A percentile compares a stretch with the other conserved stretches of the same genome.
Evolutionary conservation across 805 yeast species (phyloP).

Genomic region (Ogataea trehaloabstinens): DNA sequence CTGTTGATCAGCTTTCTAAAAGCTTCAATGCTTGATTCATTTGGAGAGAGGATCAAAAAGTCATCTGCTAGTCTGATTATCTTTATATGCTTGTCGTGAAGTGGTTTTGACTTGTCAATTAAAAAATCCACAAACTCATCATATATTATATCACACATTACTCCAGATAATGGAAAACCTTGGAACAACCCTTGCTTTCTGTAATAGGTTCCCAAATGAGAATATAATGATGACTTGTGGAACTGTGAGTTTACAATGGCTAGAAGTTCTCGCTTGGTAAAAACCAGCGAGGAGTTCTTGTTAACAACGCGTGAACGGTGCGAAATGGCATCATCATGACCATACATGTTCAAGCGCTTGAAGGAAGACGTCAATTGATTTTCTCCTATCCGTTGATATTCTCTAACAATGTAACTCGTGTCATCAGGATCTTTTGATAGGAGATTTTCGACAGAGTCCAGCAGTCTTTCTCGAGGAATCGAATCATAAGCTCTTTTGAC

Average conservation of each 20-base stretch:
- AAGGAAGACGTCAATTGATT: not conserved
- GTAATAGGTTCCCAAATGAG: conserved; percentile 36
- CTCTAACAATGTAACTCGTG: conserved; percentile 6
- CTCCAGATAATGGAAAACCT: conserved; percentile 75
- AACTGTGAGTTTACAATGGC: conserved; percentile 51
- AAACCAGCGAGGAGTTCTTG: conserved; percentile 16
- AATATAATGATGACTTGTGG: conserved; percentile 43
- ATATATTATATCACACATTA: conserved; percentile 71
- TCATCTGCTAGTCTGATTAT: conserved; percentile 80
- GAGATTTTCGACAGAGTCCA: conserved; percentile 12
- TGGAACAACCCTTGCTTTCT: conserved; percentile 76
- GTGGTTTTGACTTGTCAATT: conserved; percentile 16
- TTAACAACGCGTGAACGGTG: conserved; percentile 5
- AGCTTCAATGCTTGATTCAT: conserved; percentile 28
- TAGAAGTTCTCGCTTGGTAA: conserved; percentile 44
- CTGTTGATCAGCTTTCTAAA: conserved; percentile 29
- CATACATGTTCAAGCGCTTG: not conserved
- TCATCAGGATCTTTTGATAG: conserved; percentile 19
- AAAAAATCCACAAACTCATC: conserved; percentile 52
- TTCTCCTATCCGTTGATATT: not conserved
- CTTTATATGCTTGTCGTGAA: conserved; percentile 17
- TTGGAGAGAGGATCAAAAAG: conserved; percentile 65
- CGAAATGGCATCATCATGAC: not conserved
- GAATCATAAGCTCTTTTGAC: conserved; percentile 75
- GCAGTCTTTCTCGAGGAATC: conserved; percentile 45